A percentile compares a stretch with the other conserved stretches of the same genome.
Conservation (phyloP, 176 grass and related monocot species). For the Neostapfia colusana region DNA sequence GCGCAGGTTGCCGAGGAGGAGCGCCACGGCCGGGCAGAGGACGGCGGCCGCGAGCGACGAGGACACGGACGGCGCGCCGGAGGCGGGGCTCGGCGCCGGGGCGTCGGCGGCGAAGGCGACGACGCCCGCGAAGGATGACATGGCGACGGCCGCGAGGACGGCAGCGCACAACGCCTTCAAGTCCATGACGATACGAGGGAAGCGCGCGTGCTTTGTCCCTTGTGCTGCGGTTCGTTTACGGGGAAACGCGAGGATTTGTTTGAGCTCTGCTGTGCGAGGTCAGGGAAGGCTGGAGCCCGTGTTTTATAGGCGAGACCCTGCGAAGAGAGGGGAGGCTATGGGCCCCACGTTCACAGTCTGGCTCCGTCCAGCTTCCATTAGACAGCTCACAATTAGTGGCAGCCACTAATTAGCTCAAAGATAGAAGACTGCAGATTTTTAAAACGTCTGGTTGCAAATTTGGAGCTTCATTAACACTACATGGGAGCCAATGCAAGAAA, state of each 20-base stretch:
- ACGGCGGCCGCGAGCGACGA: conserved; percentile 49
- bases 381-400: conserved; percentile 37
- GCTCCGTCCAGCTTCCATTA: conserved; percentile 35
- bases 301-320: conserved; percentile 37
- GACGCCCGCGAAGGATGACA: conserved; percentile 44
- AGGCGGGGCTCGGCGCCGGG: conserved; percentile 74
- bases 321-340: neutral
- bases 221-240: neutral
- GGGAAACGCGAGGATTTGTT: neutral
- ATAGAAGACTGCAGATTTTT: neutral
- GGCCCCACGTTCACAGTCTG: conserved; percentile 33
- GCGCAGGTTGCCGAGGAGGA: conserved; percentile 63
- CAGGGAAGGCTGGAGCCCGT: neutral
- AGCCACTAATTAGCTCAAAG: conserved; percentile 21
- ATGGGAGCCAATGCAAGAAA: conserved; percentile 1
- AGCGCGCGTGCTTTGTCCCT: neutral
- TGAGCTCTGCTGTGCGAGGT: neutral
- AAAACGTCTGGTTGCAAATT: neutral
- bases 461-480: neutral
- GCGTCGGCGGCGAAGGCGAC: conserved; percentile 51
- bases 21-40: conserved; percentile 66
- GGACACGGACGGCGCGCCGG: conserved; percentile 47
- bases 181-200: conserved; percentile 9
- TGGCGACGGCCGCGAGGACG: conserved; percentile 37
- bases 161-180: conserved; percentile 39